phyloP scores from a whole-genome alignment of 2,329 filamentous ascomycete species.

The Epicoccum nigrum region DNA sequence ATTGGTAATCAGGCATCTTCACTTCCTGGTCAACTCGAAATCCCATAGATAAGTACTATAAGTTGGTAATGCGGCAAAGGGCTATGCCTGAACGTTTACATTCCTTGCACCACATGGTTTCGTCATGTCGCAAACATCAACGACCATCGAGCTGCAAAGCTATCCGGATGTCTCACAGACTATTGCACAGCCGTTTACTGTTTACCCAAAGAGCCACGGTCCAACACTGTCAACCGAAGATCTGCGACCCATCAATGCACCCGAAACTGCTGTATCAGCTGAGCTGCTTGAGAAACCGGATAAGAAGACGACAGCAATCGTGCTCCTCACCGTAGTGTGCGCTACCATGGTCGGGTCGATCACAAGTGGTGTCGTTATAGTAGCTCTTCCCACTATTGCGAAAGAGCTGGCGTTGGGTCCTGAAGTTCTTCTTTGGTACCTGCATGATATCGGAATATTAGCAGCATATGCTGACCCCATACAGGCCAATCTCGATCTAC shows the following conservation, averaged over 20 bases:
- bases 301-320: slow-evolving; percentile 36
- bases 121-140: slow-evolving; percentile 34
- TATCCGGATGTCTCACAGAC: slow-evolving; percentile 18
- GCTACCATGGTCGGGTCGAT: slow-evolving; percentile 36
- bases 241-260: slow-evolving; percentile 20
- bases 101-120: neutral
- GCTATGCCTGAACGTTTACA: neutral
- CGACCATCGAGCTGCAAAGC: slow-evolving; percentile 34
- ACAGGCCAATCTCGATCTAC: slow-evolving; percentile 47
- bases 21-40: neutral
- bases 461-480: slow-evolving; percentile 13
- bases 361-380: slow-evolving; percentile 49
- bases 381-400: slow-evolving; percentile 53
- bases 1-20: neutral
- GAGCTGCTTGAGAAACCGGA: slow-evolving; percentile 23
- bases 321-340: slow-evolving; percentile 35
- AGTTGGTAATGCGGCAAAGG: too few species aligned
- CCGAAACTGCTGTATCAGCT: slow-evolving; percentile 18
- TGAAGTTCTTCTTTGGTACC: slow-evolving; percentile 38
- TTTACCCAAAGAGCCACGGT: slow-evolving; percentile 22
- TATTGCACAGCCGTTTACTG: slow-evolving; percentile 19
- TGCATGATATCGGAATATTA: neutral
- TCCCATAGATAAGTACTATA: too few species aligned
- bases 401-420: slow-evolving; percentile 32
- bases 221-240: slow-evolving; percentile 16